Conservation (phyloP, 2,329 filamentous ascomycete genomes). For the Colletotrichum sidae region DNA sequence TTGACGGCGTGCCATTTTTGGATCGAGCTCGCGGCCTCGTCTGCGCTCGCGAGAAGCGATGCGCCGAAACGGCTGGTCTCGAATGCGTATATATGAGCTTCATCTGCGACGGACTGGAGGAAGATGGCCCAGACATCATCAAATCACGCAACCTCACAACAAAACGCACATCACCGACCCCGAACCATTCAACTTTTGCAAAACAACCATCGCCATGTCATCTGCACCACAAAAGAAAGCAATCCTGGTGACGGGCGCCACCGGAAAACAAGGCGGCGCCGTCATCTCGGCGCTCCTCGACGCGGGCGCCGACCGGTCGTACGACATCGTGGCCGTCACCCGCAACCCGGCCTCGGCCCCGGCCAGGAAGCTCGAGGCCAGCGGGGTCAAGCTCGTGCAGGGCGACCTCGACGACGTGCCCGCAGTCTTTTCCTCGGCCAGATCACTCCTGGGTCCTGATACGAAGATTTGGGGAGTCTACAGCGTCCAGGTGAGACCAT, state of each 20-base stretch:
- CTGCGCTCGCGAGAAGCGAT: too few relatives aligned
- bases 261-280: conserved; percentile 60
- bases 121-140: too few relatives aligned
- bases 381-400: conserved; percentile 62
- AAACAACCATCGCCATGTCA: too few relatives aligned
- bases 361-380: conserved; percentile 59
- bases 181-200: too few relatives aligned
- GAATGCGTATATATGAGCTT: too few relatives aligned
- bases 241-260: conserved; percentile 59
- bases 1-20: too few relatives aligned
- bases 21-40: too few relatives aligned
- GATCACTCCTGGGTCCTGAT: conserved; percentile 30
- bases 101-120: too few relatives aligned
- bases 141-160: too few relatives aligned
- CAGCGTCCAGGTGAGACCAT: conserved; percentile 60
- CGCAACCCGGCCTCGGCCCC: conserved; percentile 62
- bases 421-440: conserved; percentile 59
- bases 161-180: too few relatives aligned
- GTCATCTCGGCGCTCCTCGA: conserved; percentile 55
- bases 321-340: conserved; percentile 64
- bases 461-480: conserved; percentile 68
- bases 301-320: conserved; percentile 18
- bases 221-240: conserved; percentile 1
- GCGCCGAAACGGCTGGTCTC: too few relatives aligned
- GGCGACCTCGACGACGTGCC: conserved; percentile 64